These are phyloP conservation scores for Nicotiana knightiana DNA, from an alignment of 257 asterid genomes.

Conservation along the genomic window DNA sequence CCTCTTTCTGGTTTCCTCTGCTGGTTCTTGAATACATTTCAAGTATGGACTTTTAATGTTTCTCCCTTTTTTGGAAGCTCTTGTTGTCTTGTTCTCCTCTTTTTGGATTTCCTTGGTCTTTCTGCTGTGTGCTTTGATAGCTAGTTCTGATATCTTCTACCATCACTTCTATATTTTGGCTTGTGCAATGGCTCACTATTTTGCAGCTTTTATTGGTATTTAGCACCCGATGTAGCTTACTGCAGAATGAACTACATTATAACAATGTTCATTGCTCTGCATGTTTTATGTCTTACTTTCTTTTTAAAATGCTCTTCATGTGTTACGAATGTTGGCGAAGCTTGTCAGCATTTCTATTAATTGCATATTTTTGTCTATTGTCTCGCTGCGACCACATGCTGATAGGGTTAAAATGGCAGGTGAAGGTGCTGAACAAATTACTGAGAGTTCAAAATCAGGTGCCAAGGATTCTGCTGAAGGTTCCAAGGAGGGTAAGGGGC, in stretches of 20 bases:
- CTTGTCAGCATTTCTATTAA: not conserved
- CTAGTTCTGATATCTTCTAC: not conserved
- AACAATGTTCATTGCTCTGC: not conserved
- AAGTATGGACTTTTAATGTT: not conserved
- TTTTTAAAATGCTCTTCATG: not conserved
- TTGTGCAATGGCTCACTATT: not conserved
- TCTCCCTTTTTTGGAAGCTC: not conserved
- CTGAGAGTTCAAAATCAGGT: constrained; percentile 4
- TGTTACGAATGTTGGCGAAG: not conserved
- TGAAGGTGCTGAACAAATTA: constrained; percentile 19
- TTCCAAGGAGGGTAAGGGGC: constrained; percentile 27
- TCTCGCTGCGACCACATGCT: not conserved
- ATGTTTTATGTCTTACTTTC: not conserved
- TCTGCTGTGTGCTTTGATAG: not conserved
- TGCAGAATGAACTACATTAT: not conserved
- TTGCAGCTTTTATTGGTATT: not conserved
- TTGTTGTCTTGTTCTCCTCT: not conserved
- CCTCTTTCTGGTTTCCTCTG: not conserved
- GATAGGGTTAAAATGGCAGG: constrained; percentile 24
- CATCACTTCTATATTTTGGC: not conserved
- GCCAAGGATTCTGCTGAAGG: constrained; percentile 25
- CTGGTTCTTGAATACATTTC: not conserved
- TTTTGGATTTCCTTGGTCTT: not conserved
- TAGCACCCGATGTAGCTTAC: not conserved
- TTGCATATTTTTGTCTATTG: not conserved